Percentiles rank a stretch among this genome's conserved stretches.
Evolutionary conservation across 306 rosid genomes (phyloP).

Genomic region (Delonix regia): DNA sequence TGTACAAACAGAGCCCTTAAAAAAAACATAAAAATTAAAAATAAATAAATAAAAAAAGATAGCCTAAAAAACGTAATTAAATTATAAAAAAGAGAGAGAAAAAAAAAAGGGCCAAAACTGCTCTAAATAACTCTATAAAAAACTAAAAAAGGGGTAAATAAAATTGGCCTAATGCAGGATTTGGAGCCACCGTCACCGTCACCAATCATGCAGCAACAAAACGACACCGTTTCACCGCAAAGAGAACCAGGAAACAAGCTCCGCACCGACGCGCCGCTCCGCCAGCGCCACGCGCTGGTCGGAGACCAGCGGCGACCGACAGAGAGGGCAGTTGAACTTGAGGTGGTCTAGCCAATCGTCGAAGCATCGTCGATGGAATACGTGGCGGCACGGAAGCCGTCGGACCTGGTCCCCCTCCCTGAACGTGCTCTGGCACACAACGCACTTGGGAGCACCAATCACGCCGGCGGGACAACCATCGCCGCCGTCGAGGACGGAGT

Average conservation of each 20-base stretch:
- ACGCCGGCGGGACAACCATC: background rate
- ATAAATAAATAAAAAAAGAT: slow-evolving; percentile 6
- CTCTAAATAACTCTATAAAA: slow-evolving; percentile 35
- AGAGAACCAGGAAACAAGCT: slow-evolving; percentile 68
- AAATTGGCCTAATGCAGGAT: slow-evolving; percentile 22
- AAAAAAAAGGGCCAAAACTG: slow-evolving; percentile 11
- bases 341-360: slow-evolving; percentile 83
- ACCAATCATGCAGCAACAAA: background rate
- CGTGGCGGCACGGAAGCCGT: slow-evolving; percentile 74
- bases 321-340: slow-evolving; percentile 84
- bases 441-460: slow-evolving; percentile 45
- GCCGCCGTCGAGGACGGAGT: slow-evolving; percentile 22
- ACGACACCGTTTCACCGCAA: slow-evolving; percentile 44
- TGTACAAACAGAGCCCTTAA: slow-evolving; percentile 15
- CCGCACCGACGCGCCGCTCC: slow-evolving; percentile 54
- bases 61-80: background rate
- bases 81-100: background rate
- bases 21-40: slow-evolving; percentile 15
- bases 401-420: slow-evolving; percentile 77
- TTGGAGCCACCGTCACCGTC: background rate
- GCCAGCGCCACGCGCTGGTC: slow-evolving; percentile 58
- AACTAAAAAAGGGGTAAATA: slow-evolving; percentile 11
- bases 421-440: slow-evolving; percentile 62
- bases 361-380: slow-evolving; percentile 79
- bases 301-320: slow-evolving; percentile 63